A percentile compares a stretch with the other conserved stretches of the same genome.
Evolutionary conservation across 1,284 basidiomycete species (phyloP).

Genomic region (Sporisorium exsertum): DNA sequence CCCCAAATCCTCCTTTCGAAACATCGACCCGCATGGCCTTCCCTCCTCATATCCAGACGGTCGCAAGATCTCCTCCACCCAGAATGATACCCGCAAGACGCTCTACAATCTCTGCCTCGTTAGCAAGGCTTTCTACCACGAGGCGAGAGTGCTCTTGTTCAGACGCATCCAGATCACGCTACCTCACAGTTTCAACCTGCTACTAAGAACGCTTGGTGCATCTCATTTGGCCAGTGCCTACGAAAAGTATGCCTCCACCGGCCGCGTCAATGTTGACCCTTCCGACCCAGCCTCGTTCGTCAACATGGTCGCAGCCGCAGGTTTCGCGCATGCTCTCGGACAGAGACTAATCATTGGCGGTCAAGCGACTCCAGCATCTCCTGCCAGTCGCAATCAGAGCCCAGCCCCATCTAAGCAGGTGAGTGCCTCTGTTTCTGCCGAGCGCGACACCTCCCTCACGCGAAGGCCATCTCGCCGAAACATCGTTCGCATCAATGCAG

Average conservation of each 20-base stretch:
- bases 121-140: slow-evolving; percentile 60
- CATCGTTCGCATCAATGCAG: slow-evolving; percentile 41
- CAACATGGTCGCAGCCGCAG: slow-evolving; percentile 64
- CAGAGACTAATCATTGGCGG: slow-evolving; percentile 51
- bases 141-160: slow-evolving; percentile 64
- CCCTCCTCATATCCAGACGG: slow-evolving; percentile 64
- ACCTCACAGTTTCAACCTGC: slow-evolving; percentile 63
- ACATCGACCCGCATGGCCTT: slow-evolving; percentile 63
- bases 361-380: slow-evolving; percentile 26
- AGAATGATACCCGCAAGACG: slow-evolving; percentile 55
- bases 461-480: slow-evolving; percentile 22
- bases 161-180: slow-evolving; percentile 65
- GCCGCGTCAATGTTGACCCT: slow-evolving; percentile 52
- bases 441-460: slow-evolving; percentile 21
- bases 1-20: slow-evolving; percentile 61
- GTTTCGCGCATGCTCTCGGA: slow-evolving; percentile 60
- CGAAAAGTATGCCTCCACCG: slow-evolving; percentile 53
- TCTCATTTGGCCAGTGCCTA: slow-evolving; percentile 60
- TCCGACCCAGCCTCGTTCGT: slow-evolving; percentile 55
- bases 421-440: neutral
- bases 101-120: slow-evolving; percentile 66
- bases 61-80: slow-evolving; percentile 57
- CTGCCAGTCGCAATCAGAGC: slow-evolving; percentile 39
- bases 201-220: slow-evolving; percentile 60
- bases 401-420: slow-evolving; percentile 25